Conservation (phyloP, 2,329 filamentous ascomycete species). For the Scytalidium lignicola region DNA sequence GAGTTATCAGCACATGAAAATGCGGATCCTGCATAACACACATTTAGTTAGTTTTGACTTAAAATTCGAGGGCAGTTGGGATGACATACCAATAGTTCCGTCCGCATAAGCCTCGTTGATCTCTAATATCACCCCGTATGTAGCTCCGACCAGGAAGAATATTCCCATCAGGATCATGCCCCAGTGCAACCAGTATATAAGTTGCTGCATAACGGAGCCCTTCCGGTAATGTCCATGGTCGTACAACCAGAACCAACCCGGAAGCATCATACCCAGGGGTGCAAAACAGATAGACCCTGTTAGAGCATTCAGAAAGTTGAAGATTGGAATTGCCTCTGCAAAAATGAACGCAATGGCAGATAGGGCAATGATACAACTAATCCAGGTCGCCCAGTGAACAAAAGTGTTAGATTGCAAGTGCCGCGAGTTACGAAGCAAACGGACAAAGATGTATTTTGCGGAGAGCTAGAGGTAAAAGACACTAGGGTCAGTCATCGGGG, state of each 20-base stretch:
- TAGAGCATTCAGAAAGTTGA: constrained; percentile 45
- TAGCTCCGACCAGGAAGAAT: constrained; percentile 33
- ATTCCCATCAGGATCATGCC: constrained; percentile 27
- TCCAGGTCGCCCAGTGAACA: constrained; percentile 47
- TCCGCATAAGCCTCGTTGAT: constrained; percentile 43
- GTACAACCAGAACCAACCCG: constrained; percentile 46
- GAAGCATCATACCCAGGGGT: constrained; percentile 42
- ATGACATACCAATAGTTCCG: constrained; percentile 11
- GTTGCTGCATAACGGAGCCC: constrained; percentile 25
- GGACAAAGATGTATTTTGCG: constrained; percentile 52
- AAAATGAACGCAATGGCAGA: constrained; percentile 42
- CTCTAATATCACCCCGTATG: constrained; percentile 39
- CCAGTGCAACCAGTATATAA: constrained; percentile 27
- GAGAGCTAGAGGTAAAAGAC: constrained; percentile 42
- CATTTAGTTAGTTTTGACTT: constrained; percentile 7
- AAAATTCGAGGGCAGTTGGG: constrained; percentile 28
- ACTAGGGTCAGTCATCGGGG: constrained; percentile 17
- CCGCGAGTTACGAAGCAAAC: constrained; percentile 43
- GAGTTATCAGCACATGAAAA: constrained; percentile 42
- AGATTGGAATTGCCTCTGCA: constrained; percentile 49
- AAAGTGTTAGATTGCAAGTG: constrained; percentile 48
- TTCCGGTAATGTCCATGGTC: constrained; percentile 38
- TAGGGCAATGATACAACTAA: constrained; percentile 38
- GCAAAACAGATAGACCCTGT: constrained; percentile 46
- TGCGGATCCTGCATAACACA: constrained; percentile 18